A percentile compares a stretch with the other conserved stretches of the same genome.
phyloP scores from a whole-genome alignment of 225 moss, liverwort and hornwort species.

The Bryum argenteum region DNA sequence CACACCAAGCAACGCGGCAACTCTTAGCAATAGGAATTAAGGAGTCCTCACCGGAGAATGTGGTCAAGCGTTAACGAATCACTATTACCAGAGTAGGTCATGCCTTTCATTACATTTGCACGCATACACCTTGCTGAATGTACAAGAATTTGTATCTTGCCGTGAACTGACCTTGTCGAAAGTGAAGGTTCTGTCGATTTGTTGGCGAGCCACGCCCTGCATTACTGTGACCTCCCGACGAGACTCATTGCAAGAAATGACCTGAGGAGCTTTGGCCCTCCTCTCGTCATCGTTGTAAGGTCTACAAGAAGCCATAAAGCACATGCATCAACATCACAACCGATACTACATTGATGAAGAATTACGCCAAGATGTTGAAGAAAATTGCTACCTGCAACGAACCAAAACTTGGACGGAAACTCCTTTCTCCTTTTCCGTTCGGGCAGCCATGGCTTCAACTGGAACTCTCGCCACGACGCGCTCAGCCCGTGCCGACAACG shows the following conservation, averaged over 20 bases:
- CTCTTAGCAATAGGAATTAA: background rate
- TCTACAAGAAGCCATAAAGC: conserved; percentile 33
- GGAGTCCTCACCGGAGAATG: too few species aligned
- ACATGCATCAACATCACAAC: background rate
- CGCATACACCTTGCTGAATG: background rate
- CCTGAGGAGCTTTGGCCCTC: conserved; percentile 69
- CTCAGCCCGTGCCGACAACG: conserved; percentile 28
- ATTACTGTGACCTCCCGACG: conserved; percentile 85
- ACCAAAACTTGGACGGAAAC: conserved; percentile 65
- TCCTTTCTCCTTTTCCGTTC: conserved; percentile 79
- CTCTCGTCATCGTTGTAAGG: conserved; percentile 82
- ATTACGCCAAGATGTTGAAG: background rate
- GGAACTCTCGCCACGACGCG: conserved; percentile 15
- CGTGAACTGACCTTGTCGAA: conserved; percentile 71
- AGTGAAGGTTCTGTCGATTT: conserved; percentile 87
- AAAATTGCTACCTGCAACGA: conserved; percentile 49
- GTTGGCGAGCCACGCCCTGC: conserved; percentile 82
- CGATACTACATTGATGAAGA: background rate
- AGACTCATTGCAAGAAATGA: conserved; percentile 88
- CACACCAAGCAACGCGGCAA: background rate
- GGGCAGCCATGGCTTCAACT: conserved; percentile 46
- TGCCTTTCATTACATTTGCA: background rate
- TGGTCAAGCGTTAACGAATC: background rate
- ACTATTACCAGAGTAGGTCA: background rate
- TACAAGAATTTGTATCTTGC: background rate